phyloP scores from a whole-genome alignment of 2,329 filamentous ascomycete species.

The Apiospora koreana region DNA sequence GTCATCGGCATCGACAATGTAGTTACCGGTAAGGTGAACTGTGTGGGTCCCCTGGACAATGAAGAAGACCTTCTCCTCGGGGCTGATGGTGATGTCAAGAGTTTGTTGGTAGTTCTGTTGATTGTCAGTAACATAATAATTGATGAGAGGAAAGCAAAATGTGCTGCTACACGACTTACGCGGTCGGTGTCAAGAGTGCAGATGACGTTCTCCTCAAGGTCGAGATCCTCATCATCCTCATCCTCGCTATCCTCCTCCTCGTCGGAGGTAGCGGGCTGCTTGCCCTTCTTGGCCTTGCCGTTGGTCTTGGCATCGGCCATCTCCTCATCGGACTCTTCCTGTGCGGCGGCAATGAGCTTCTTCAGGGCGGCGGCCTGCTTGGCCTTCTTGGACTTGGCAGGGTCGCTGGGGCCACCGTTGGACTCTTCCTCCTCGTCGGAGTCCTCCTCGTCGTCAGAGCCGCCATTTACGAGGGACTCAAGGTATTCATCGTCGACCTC shows the following conservation, averaged over 20 bases:
- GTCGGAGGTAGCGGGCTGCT: conserved; percentile 61
- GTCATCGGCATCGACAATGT: conserved; percentile 72
- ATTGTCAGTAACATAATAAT: background rate
- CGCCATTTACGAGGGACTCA: conserved; percentile 51
- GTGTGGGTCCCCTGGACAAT: conserved; percentile 86
- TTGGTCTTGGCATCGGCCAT: conserved; percentile 65
- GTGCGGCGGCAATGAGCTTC: conserved; percentile 72
- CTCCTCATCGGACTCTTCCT: conserved; percentile 63
- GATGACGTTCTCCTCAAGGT: conserved; percentile 87
- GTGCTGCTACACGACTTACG: conserved; percentile 57
- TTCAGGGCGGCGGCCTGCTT: conserved; percentile 75
- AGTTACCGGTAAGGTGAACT: conserved; percentile 94
- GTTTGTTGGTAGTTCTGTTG: conserved; percentile 88
- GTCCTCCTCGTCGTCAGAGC: conserved; percentile 47
- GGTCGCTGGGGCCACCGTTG: conserved; percentile 91
- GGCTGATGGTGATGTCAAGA: conserved; percentile 86
- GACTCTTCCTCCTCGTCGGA: conserved; percentile 59
- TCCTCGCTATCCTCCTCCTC: conserved; percentile 57
- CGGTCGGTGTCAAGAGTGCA: conserved; percentile 94
- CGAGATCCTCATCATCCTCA: conserved; percentile 62
- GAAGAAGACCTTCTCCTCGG: conserved; percentile 91
- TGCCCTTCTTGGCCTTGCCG: conserved; percentile 67
- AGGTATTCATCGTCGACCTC: conserved; percentile 70
- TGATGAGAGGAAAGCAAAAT: background rate
- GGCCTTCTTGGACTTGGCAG: conserved; percentile 84